Evolutionary conservation across 2,329 filamentous ascomycete species (phyloP).

Genomic region (Botrytis aclada): DNA sequence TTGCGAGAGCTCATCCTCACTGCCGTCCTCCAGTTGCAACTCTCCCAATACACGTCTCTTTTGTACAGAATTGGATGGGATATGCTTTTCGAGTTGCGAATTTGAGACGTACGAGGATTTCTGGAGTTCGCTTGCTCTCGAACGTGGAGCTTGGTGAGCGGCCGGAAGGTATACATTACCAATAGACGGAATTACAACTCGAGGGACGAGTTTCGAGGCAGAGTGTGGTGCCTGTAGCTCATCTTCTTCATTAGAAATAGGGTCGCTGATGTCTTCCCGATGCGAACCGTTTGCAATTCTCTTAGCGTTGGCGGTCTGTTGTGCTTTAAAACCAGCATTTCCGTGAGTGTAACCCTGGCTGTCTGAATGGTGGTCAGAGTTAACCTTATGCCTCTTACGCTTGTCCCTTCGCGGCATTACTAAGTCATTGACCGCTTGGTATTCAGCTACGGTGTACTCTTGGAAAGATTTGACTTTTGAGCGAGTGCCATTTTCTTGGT

Average conservation of each 20-base stretch:
- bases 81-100: background rate
- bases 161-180: background rate
- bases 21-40: background rate
- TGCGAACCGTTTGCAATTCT: background rate
- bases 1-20: slow-evolving; percentile 13
- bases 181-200: background rate
- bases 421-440: background rate
- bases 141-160: background rate
- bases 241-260: background rate
- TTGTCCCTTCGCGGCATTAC: background rate
- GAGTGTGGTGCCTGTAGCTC: background rate
- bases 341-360: background rate
- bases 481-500: background rate
- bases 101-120: background rate
- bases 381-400: background rate
- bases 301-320: background rate
- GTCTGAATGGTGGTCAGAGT: slow-evolving; percentile 1
- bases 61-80: background rate
- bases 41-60: background rate
- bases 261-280: background rate
- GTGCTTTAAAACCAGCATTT: background rate
- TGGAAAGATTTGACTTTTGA: background rate
- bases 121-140: background rate
- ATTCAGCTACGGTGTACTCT: background rate
- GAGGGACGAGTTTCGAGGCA: background rate